Conservation (phyloP, 1,139 yeast species). For the Debaryomycetaceae sp. region DNA sequence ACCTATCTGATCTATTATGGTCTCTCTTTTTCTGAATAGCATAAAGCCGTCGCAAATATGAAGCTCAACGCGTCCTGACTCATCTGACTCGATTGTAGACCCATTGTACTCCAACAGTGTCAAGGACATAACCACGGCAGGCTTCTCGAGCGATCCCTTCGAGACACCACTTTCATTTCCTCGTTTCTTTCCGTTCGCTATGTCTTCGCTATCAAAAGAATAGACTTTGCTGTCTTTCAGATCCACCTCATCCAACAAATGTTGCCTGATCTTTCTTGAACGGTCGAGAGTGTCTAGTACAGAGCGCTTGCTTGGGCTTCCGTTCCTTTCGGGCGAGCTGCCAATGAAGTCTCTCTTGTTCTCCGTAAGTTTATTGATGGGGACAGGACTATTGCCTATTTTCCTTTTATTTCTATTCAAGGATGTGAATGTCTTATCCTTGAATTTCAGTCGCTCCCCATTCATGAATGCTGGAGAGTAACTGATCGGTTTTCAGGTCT, state of each 20-base stretch:
- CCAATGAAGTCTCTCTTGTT: background rate
- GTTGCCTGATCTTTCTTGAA: slow-evolving; percentile 3
- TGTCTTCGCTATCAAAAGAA: background rate
- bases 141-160: background rate
- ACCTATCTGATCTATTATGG: slow-evolving; percentile 1
- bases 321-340: background rate
- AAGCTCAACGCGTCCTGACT: slow-evolving; percentile 1
- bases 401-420: slow-evolving; percentile 3
- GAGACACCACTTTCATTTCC: background rate
- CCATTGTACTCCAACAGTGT: slow-evolving; percentile 3
- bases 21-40: slow-evolving; percentile 1
- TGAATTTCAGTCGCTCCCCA: slow-evolving; percentile 5
- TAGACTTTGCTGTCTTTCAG: background rate
- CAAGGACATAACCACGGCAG: background rate
- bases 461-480: slow-evolving; percentile 1
- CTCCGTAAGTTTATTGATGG: slow-evolving; percentile 4
- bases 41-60: slow-evolving; percentile 1
- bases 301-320: background rate
- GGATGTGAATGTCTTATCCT: slow-evolving; percentile 4
- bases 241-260: slow-evolving; percentile 1
- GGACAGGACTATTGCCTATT: slow-evolving; percentile 5
- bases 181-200: background rate
- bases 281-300: slow-evolving; percentile 1
- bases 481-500: background rate
- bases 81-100: background rate